Percentiles rank a stretch among this genome's conserved stretches.
phyloP scores from a whole-genome alignment of 139 green algal species.

The Chlamydomonas urium region DNA sequence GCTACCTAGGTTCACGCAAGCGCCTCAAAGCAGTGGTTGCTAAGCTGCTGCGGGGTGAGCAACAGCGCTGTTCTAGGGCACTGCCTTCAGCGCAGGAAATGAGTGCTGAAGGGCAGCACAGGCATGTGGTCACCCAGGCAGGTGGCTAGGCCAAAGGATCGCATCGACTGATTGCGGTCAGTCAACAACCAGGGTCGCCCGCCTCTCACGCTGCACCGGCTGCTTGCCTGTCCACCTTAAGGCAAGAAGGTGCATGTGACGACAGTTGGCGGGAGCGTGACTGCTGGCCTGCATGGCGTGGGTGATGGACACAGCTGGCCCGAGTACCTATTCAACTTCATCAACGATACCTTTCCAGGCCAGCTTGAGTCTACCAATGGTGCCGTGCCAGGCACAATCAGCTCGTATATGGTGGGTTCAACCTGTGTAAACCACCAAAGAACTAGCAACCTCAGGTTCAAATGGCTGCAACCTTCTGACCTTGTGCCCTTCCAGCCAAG shows the following conservation, averaged over 20 bases:
- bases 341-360: not conserved
- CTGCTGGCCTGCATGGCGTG: not conserved
- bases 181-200: no score
- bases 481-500: no score
- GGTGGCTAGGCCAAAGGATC: not conserved
- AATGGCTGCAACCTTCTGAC: no score
- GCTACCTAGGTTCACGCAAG: not conserved
- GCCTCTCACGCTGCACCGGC: not conserved
- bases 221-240: not conserved
- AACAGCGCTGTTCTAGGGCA: not conserved
- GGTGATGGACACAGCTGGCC: not conserved
- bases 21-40: no score
- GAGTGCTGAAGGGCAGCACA: not conserved
- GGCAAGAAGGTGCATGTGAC: not conserved
- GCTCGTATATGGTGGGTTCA: constrained; percentile 28
- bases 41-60: no score
- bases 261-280: not conserved
- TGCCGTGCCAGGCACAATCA: constrained; percentile 24
- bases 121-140: not conserved
- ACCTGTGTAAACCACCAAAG: no score
- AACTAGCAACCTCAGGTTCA: no score
- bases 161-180: no score
- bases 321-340: not conserved
- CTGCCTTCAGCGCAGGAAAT: not conserved
- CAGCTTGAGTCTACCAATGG: constrained; percentile 21